Evolutionary conservation across 129 eudicot species (phyloP).

Genomic region (carrot (Daucus carota)): DNA sequence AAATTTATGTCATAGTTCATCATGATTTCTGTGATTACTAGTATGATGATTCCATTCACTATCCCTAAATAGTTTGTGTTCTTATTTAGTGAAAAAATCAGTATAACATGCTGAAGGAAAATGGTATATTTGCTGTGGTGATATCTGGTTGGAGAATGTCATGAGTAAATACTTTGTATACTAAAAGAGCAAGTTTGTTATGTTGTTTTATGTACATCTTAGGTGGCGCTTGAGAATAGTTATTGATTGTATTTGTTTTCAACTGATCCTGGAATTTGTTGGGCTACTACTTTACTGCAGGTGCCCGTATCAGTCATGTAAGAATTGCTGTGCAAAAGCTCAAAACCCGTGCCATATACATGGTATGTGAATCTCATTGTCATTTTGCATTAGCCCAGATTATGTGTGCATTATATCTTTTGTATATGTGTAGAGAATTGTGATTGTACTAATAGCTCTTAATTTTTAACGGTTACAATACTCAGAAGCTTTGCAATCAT

Average conservation of each 20-base stretch:
- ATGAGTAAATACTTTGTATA: not conserved
- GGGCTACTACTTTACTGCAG: slow-evolving; percentile 18
- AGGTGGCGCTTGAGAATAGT: not conserved
- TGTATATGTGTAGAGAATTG: not conserved
- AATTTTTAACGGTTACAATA: not conserved
- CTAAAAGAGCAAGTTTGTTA: not conserved
- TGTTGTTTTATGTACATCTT: not conserved
- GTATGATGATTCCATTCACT: not conserved
- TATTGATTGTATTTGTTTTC: not conserved
- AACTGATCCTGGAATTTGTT: slow-evolving; percentile 2
- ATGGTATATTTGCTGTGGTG: not conserved
- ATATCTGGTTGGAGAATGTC: too few species aligned
- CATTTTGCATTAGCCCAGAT: too few species aligned
- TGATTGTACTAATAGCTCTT: not conserved
- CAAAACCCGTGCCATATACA: slow-evolving; percentile 96
- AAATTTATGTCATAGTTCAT: not conserved
- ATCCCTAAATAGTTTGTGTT: not conserved
- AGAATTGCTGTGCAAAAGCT: slow-evolving; percentile 90
- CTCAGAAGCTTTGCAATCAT: not conserved
- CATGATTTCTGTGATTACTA: not conserved
- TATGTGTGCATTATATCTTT: too few species aligned
- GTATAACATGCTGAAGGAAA: not conserved
- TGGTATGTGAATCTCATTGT: slow-evolving; percentile 29
- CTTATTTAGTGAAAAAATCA: not conserved
- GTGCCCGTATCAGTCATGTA: slow-evolving; percentile 81